Conservation (phyloP, 768 basidiomycete species). For the Lactarius trivialis region DNA sequence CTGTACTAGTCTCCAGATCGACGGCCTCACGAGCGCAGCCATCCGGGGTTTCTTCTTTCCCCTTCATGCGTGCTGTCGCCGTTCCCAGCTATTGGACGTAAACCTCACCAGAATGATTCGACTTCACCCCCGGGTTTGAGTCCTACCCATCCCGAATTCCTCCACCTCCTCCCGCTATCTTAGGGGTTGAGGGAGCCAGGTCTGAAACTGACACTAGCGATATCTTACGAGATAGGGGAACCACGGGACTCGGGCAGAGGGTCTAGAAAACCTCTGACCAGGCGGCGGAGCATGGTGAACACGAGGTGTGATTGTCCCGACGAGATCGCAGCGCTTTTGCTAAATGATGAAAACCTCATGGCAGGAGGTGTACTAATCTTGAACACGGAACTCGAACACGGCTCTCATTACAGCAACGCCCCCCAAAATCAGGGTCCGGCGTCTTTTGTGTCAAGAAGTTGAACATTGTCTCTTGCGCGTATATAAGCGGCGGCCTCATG, state of each 20-base stretch:
- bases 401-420: slow-evolving; percentile 7
- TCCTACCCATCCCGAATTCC: not conserved
- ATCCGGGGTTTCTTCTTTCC: not conserved
- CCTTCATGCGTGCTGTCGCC: not conserved
- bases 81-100: not conserved
- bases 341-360: slow-evolving; percentile 10
- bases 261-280: slow-evolving; percentile 1
- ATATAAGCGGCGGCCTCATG: slow-evolving; percentile 24
- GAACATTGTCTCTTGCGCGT: slow-evolving; percentile 13
- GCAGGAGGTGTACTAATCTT: slow-evolving; percentile 1
- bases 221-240: slow-evolving; percentile 4
- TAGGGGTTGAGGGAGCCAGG: not conserved
- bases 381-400: not conserved
- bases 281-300: slow-evolving; percentile 1
- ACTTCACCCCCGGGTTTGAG: not conserved
- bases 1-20: too few species aligned
- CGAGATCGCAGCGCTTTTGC: slow-evolving; percentile 9
- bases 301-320: slow-evolving; percentile 8
- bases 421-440: slow-evolving; percentile 6
- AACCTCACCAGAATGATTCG: not conserved
- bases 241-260: slow-evolving; percentile 14
- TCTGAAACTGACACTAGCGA: not conserved
- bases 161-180: not conserved
- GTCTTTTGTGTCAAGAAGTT: slow-evolving; percentile 11
- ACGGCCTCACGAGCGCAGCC: not conserved